A percentile compares a stretch with the other conserved stretches of the same genome.
Conservation (phyloP, 2,329 filamentous ascomycete species). For the Pestalotiopsis fici region DNA sequence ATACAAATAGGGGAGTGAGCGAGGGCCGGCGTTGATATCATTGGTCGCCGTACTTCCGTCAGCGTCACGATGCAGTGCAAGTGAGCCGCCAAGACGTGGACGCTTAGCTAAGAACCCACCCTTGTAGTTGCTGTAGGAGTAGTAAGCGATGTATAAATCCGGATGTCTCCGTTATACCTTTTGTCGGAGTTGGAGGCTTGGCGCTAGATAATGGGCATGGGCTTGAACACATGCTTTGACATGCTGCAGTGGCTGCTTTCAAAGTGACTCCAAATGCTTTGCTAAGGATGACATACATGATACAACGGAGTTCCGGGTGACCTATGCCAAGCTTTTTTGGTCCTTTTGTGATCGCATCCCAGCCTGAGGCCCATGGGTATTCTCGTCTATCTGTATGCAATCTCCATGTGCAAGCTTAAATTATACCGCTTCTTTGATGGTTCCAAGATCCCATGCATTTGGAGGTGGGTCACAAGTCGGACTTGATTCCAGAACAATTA, state of each 20-base stretch:
- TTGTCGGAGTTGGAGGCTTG: not conserved
- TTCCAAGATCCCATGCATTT: not conserved
- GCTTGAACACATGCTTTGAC: too few species aligned
- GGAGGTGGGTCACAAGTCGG: not conserved
- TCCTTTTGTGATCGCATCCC: not conserved
- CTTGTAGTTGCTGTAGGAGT: not conserved
- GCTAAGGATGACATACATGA: not conserved
- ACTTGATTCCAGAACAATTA: not conserved
- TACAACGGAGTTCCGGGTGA: not conserved
- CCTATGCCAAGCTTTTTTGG: not conserved
- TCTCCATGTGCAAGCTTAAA: not conserved
- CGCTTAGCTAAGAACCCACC: not conserved
- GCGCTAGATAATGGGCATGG: not conserved
- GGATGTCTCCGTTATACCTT: not conserved
- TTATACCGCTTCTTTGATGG: not conserved
- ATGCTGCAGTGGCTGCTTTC: too few species aligned
- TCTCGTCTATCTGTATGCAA: not conserved
- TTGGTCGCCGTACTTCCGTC: not conserved
- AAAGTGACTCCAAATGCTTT: not conserved
- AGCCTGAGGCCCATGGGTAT: not conserved
- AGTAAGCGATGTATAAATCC: not conserved
- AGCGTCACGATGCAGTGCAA: not conserved
- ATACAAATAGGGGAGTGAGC: not conserved
- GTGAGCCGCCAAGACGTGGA: not conserved
- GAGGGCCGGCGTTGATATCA: not conserved